Evolutionary conservation across 2,329 filamentous ascomycete species (phyloP), one percentile per base, ranked within the genome.

Genomic region (Hypocrella siamensis): DNA sequence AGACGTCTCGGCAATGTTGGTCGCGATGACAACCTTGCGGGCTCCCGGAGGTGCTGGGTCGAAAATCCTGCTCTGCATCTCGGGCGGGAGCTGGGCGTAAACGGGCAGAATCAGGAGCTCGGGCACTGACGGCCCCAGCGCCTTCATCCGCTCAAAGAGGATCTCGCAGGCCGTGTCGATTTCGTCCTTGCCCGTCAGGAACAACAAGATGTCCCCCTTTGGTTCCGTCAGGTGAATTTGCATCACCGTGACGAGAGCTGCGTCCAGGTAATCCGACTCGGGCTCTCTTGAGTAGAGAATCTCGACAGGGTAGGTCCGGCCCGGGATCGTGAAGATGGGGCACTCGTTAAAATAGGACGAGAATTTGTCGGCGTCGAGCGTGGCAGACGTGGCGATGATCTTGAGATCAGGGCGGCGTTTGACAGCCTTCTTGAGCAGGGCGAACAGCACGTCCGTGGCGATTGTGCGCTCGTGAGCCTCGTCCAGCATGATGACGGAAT

Each of bases 381-480:
- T 98, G 2, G 90, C 90, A 11, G 86, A 94, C 2, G 92, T 98
- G 38, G 96, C 85, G 46, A 98, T 96, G 28, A 98, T 64, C 52
- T 93, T 93, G 41, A 98, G 63, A 46, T 98, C 90, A 1, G 80
- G 75, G 31, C 90, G 67, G 40, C 80, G 67, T 53, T 86, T 85
- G 15, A 94, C 54, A 0, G 90, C 88, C 60, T 96, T 93, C 56
- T 98, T 98, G 30, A 98, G 60, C 35, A 98, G 57, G 1, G 84
- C 88, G 51, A 98, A 96, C 3, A 98, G 66, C 3, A 98, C 84
- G 56, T 98, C 90, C 0, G 90, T 98, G 0, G 88, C 74, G 44
- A 98, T 93, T 0, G 90, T 98, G 37, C 90, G 76, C 53, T 98
- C 90, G 72, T 98, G 90, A 4, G 90, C 90, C 51, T 98, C 90